Base-by-base conservation (phyloP, 1,284 basidiomycete species). In the Ganoderma leucocontextum region DNA sequence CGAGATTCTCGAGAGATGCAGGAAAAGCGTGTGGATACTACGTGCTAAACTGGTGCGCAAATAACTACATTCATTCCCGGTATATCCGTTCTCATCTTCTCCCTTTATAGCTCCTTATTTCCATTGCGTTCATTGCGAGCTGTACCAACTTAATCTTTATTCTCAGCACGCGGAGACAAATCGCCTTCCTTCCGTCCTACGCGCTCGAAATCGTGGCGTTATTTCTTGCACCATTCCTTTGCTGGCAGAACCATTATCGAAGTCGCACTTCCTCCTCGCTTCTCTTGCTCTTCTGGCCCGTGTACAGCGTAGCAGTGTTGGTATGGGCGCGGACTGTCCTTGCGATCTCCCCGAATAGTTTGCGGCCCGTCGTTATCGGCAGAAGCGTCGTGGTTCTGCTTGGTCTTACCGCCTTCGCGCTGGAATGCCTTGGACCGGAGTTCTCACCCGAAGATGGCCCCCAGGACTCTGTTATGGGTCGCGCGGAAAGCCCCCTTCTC, bases 231-330 rank as follows among this genome's bases (percentile, higher is more conserved):
- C 76, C 84, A 4, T 68, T 79, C n/a, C 77, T 93, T 49, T 89
- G 88, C 1, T 86, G 85, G 72, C 77, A 87, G 70, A 96, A 95
- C 75, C 95, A 98, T 79, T 88, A 88, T 49, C 89, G 91, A n/a
- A 88, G 90, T 0, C 87, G 91, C 17, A 86, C 87, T 10, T 93
- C 96, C 0, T 96, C 95, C 0, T 87, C 93, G 0, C 79, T 90
- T 29, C 81, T 96, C 36, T 86, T 98, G 29, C 80, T 97, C 62
- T 96, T 95, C 80, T 97, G 94, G 92, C 93, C 96, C 0, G 63
- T 86, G 4, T 95, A 96, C 74, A 66, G 88, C 12, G 38, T 87
- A 25, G 82, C 83, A 0, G 76, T 89, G 0, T 75, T 82, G 4
- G 78, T 95, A 33, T 90, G 91, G 85, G 82, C 90, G 0, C 86